phyloP scores from a whole-genome alignment of 1,284 basidiomycete genomes.

The Cryptococcus sp. region DNA sequence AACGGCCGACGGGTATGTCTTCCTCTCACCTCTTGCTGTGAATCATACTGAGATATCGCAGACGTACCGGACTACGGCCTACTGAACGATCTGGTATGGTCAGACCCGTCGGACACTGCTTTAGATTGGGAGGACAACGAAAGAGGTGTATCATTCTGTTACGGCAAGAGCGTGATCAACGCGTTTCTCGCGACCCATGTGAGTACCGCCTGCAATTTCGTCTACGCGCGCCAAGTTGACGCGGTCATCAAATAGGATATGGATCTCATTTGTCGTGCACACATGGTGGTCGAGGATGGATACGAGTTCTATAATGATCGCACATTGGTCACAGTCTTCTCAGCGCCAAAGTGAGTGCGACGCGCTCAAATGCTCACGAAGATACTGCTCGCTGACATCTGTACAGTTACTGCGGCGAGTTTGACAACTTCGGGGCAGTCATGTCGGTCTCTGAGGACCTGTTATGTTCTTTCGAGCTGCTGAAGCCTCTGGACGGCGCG shows the following conservation, averaged over 20 bases:
- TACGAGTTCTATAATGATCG: conserved; percentile 99
- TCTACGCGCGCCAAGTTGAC: conserved; percentile 20
- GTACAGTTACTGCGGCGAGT: conserved; percentile 51
- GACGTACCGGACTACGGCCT: conserved; percentile 99
- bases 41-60: not conserved
- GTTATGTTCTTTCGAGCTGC: conserved; percentile 93
- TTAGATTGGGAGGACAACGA: conserved; percentile 99
- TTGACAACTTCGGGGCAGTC: conserved; percentile 82
- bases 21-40: not conserved
- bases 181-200: conserved; percentile 71
- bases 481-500: conserved; percentile 93
- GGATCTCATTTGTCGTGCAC: conserved; percentile 98
- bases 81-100: conserved; percentile 97
- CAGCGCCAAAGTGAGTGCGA: conserved; percentile 81
- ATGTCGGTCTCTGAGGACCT: conserved; percentile 94
- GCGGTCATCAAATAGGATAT: conserved; percentile 66
- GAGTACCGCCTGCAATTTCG: conserved; percentile 55
- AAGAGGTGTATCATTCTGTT: conserved; percentile 98
- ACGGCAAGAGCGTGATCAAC: conserved; percentile 96
- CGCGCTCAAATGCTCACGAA: not conserved
- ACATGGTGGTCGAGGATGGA: conserved; percentile 99
- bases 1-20: conserved; percentile 74
- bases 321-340: conserved; percentile 97
- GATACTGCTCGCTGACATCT: not conserved
- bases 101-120: conserved; percentile 96